Base-by-base conservation (phyloP, 352 stramenopile genomes). In the Globisporangium sylvaticum region DNA sequence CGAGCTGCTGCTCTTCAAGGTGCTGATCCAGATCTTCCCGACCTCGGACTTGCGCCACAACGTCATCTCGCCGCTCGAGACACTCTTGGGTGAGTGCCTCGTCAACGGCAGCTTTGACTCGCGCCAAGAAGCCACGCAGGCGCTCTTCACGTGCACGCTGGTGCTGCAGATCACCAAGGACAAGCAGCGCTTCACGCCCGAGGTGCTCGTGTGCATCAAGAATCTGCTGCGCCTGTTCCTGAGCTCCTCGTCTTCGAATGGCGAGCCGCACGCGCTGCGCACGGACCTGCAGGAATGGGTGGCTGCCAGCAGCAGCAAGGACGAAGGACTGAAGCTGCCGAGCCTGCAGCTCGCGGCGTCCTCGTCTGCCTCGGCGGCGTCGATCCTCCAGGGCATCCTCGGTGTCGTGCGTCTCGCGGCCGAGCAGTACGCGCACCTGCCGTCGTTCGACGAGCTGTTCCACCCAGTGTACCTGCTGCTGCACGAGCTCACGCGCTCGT, bases 1-100 rank as follows among this genome's bases (percentile, higher is more conserved):
- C 24, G 91, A 96, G 53, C 70, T 99, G 46, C 75, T 99, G 56
- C 75, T 98, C 31, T 90, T 98, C 64, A 88, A 91, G 63, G 82
- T 87, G 9, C 62, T 98, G 8, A 81, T 80, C 1, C 81, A 96
- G 50, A 84, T 99, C 44, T 99, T 98, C 75, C 94, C 94, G 22
- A 89, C 90, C 2, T 98, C 95, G 6, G 96, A 99, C 80, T 80
- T 95, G 72, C 84, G 91, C n/a, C 95, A 99, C 76, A 91, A 96
- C 58, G 88, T 99, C 29, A 75, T 98, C 24, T 98, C 92, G 50
- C 95, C 95, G 0, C 81, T 95, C 52, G 83, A 98, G 70, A 90
- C 98, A 37, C 69, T 98, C 24, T 70, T 99, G 15, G 90, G 91
- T 12, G 90, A 98, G 67, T 90, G 89, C 27, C 76, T 98, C 27